These are phyloP conservation scores for Lanmaoa rubissima DNA, from an alignment of 768 basidiomycete genomes.

Conservation along the genomic window DNA sequence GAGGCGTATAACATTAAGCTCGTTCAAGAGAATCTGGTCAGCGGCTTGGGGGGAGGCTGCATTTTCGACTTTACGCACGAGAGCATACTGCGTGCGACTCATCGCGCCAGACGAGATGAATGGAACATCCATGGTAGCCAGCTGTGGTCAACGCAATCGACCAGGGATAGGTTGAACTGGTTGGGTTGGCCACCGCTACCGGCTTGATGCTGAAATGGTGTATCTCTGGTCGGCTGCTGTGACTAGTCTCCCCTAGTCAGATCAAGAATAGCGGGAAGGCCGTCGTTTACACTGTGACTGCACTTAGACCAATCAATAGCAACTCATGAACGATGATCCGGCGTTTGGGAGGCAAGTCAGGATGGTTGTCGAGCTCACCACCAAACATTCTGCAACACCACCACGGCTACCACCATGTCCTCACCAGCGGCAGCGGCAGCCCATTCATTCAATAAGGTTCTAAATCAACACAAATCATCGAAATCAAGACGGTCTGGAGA, in stretches of 20 bases:
- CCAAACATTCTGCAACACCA: constrained; percentile 10
- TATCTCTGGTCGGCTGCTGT: constrained; percentile 18
- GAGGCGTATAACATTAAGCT: constrained; percentile 55
- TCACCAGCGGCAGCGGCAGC: constrained; percentile 42
- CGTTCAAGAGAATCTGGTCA: constrained; percentile 58
- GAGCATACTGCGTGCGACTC: constrained; percentile 69
- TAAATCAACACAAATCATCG: constrained; percentile 68
- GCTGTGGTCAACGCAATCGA: not conserved
- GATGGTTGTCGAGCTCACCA: not conserved
- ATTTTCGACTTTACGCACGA: constrained; percentile 72
- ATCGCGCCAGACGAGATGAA: constrained; percentile 78
- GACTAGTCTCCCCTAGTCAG: not conserved
- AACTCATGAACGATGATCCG: not conserved
- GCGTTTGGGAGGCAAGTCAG: not conserved
- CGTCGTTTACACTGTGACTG: not conserved
- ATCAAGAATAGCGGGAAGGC: not conserved
- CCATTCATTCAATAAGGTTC: constrained; percentile 78
- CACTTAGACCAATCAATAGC: not conserved
- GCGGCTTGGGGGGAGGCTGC: constrained; percentile 54
- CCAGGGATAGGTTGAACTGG: not conserved
- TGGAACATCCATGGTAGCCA: constrained; percentile 65
- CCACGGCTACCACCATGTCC: constrained; percentile 19
- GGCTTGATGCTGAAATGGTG: constrained; percentile 7
- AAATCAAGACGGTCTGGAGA: constrained; percentile 61
- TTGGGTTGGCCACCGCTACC: not conserved